Evolutionary conservation across 2,329 filamentous ascomycete species (phyloP), one percentile per base, ranked within the genome.

Genomic region (Fusarium sp.): DNA sequence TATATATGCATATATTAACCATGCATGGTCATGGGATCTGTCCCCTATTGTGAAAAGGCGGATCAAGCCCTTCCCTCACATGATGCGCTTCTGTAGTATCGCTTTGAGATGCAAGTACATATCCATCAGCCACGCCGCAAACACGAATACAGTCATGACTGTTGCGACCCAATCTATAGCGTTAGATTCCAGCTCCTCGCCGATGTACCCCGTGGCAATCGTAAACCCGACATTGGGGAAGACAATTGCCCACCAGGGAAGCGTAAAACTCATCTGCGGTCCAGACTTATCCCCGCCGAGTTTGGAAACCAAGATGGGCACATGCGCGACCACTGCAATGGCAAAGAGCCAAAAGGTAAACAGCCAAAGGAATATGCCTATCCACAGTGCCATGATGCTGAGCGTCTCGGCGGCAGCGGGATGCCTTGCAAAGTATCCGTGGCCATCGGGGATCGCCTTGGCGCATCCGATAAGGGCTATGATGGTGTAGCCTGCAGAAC

Each of bases 401-500:
- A 32, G 31, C 31, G 31, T 32, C 31, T 32, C 31, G 10, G 31
- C 31, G 31, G 31, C 31, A 11, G 9, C 14, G 31, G 31, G 9
- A 14, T 32, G 31, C 31, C 14, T 32, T 3, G 31, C 31, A 14
- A 32, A 32, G 31, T 32, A 32, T 32, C 31, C 31, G 13, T 32
- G 13, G 11, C 44, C 44, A n/a, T 47, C 44, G 2, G 44, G 33
- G 44, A 47, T 36, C 29, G 31, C 44, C 44, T 47, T 47, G 33
- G 44, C 44, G 10, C 31, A 36, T 23, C 19, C 15, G 21, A 35
- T 36, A 14, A 47, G 44, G 14, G 44, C 44, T 21, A 47, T 47
- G 33, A 47, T 25, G 33, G 44, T 36, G 17, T 36, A 47, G 6
- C 44, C 44, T 47, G 44, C 15, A 35, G 33, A 36, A 21, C 44